Evolutionary conservation across 805 yeast species (phyloP).

Genomic region (Wilhelminamyces savonicus): DNA sequence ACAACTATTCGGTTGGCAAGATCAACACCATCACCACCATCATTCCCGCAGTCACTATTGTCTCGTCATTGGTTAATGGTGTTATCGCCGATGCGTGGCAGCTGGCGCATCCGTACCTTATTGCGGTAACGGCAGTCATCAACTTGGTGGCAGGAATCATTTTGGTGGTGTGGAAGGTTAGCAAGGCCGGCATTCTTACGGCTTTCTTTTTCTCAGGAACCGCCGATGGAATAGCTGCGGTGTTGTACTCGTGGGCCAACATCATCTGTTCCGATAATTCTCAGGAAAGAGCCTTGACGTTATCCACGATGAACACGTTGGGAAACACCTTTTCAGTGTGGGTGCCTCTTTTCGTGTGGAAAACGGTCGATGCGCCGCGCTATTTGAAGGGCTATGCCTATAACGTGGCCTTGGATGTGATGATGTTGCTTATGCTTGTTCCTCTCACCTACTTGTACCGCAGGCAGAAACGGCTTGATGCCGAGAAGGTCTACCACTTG

Average conservation of each 20-base stretch:
- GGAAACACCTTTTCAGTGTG: conserved; percentile 10
- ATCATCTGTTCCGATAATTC: conserved; percentile 8
- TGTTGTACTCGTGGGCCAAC: conserved; percentile 10
- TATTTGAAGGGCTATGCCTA: conserved; percentile 10
- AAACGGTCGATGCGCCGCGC: conserved; percentile 9
- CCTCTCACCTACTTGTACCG: conserved; percentile 17
- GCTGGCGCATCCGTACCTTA: conserved; percentile 15
- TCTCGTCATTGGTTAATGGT: conserved; percentile 19
- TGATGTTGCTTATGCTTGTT: conserved; percentile 15
- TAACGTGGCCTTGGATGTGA: conserved; percentile 11
- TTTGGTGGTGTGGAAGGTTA: conserved; percentile 5
- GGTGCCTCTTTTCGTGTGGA: conserved; percentile 12
- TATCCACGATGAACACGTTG: conserved; percentile 10
- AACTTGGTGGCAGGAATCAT: conserved; percentile 6
- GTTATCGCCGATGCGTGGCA: conserved; percentile 18
- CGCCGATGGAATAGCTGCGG: conserved; percentile 9
- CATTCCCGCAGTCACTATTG: conserved; percentile 16
- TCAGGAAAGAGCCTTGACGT: conserved; percentile 8
- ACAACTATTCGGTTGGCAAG: conserved; percentile 8
- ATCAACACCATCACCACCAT: conserved; percentile 14
- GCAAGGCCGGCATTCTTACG: conserved; percentile 5
- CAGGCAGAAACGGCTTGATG: conserved; percentile 8
- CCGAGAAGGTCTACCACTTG: conserved; percentile 21
- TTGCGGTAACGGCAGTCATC: conserved; percentile 8
- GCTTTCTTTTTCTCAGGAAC: conserved; percentile 10